Evolutionary conservation across 148 eudicot species (phyloP).

Genomic region (Nyssa sinensis): DNA sequence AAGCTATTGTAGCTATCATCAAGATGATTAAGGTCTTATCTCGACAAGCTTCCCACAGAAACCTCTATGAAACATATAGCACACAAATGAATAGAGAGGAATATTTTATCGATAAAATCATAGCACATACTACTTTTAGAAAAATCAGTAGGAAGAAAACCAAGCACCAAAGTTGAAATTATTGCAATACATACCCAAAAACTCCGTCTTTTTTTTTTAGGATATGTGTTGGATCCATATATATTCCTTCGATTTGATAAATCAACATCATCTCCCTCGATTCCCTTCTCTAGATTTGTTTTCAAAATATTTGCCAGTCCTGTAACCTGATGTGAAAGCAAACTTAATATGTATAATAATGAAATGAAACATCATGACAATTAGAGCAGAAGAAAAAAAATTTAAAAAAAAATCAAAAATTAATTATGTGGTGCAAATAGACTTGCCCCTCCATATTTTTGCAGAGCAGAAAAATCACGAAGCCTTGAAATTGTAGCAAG

Average conservation of each 20-base stretch:
- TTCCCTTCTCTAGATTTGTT: slow-evolving; percentile 68
- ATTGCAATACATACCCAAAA: slow-evolving; percentile 54
- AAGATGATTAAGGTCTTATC: slow-evolving; percentile 83
- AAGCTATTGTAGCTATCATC: slow-evolving; percentile 93
- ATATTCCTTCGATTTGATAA: slow-evolving; percentile 48
- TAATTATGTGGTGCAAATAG: not conserved
- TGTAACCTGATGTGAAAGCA: slow-evolving; percentile 43
- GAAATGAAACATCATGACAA: not conserved
- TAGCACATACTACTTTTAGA: not conserved
- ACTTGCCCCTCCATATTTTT: slow-evolving; percentile 75
- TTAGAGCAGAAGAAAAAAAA: not conserved
- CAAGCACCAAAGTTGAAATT: not conserved
- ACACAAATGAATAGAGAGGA: not conserved
- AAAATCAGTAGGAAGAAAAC: not conserved
- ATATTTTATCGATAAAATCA: not conserved
- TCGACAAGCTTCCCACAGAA: slow-evolving; percentile 90
- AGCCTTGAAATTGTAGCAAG: slow-evolving; percentile 69
- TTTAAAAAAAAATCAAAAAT: slow-evolving; percentile 8
- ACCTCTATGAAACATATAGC: slow-evolving; percentile 43
- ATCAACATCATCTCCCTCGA: slow-evolving; percentile 61
- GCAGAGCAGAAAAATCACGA: slow-evolving; percentile 58
- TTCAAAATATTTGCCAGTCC: slow-evolving; percentile 58
- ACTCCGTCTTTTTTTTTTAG: slow-evolving; percentile 73
- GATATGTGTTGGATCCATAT: slow-evolving; percentile 93
- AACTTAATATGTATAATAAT: not conserved